Conservation (phyloP, 441 rosid species). For the Euphorbia schlechtendalii region DNA sequence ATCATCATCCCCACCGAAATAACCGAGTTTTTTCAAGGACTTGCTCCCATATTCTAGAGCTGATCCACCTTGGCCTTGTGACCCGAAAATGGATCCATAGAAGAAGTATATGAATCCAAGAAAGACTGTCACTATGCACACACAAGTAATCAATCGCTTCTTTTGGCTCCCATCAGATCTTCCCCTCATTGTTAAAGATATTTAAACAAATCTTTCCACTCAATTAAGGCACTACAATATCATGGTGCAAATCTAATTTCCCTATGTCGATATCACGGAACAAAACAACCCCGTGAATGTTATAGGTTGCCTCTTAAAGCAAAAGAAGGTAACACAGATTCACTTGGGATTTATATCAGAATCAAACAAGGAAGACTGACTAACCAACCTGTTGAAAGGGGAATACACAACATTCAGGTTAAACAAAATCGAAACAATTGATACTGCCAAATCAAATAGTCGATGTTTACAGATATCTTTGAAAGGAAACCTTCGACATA, state of each 20-base stretch:
- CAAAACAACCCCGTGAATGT: background rate
- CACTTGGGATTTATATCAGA: background rate
- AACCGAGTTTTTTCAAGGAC: conserved; percentile 88
- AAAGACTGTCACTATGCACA: conserved; percentile 23
- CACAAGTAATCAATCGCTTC: conserved; percentile 25
- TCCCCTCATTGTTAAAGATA: conserved; percentile 25
- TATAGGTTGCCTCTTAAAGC: background rate
- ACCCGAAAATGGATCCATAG: conserved; percentile 54
- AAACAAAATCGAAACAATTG: background rate
- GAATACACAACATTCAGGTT: background rate
- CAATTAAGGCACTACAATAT: conserved; percentile 16
- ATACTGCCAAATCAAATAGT: background rate
- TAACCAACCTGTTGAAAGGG: background rate
- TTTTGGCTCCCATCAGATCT: conserved; percentile 29
- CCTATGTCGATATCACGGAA: conserved; percentile 1
- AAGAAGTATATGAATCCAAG: conserved; percentile 28
- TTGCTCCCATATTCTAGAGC: conserved; percentile 76
- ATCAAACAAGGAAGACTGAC: background rate
- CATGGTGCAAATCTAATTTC: conserved; percentile 21
- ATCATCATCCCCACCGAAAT: conserved; percentile 80
- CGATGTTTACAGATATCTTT: no score
- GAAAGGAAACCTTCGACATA: no score
- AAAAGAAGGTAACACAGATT: background rate
- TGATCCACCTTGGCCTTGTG: conserved; percentile 52
- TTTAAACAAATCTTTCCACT: conserved; percentile 15